Evolutionary conservation across 2,329 filamentous ascomycete species (phyloP), one percentile per base, ranked within the genome.

Genomic region (Fusarium sp.): DNA sequence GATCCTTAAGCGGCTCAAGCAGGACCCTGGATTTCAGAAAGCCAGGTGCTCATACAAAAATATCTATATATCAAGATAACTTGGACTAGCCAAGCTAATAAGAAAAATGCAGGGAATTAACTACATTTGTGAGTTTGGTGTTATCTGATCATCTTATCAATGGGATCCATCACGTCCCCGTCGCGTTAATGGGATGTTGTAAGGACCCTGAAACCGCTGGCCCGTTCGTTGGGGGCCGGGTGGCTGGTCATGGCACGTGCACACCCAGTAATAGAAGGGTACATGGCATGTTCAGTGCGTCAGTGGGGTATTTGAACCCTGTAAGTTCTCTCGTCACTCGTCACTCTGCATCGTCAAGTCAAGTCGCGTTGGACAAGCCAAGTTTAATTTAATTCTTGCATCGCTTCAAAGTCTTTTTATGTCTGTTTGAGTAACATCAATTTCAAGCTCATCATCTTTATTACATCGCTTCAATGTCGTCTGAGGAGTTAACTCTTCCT

Each of bases 401-500:
- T 52, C 31, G 21, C 55, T 20, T 57, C n/a, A 29, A 43, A 43
- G 38, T 53, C 37, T 28, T 43, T 42, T 52, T 56, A 48, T 70
- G 39, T 38, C 18, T 46, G 41, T 41, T 68, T 50, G 31, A 48
- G 64, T 60, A 59, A 35, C 54, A 21, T 53, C 41, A 56, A 35
- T 43, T 46, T 18, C 10, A 35, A 48, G 12, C 33, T 26, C 23
- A 38, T 53, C 29, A 46, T 50, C 24, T 55, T 43, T 46, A 54
- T 47, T 35, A 8, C 15, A 50, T 35, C 26, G 47, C 56, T 60
- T 16, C 42, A 71, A 62, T 58, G 63, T 81, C 82, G 79, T 73
- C 79, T 12, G 81, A 84, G 24, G 82, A 84, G 66, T 79, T 79
- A 15, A 77, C 80, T 16, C 76, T 84, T 18, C 83, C 83, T 31